Base-by-base conservation (phyloP, 495 filamentous ascomycete species). In the Usnea hakonensis region DNA sequence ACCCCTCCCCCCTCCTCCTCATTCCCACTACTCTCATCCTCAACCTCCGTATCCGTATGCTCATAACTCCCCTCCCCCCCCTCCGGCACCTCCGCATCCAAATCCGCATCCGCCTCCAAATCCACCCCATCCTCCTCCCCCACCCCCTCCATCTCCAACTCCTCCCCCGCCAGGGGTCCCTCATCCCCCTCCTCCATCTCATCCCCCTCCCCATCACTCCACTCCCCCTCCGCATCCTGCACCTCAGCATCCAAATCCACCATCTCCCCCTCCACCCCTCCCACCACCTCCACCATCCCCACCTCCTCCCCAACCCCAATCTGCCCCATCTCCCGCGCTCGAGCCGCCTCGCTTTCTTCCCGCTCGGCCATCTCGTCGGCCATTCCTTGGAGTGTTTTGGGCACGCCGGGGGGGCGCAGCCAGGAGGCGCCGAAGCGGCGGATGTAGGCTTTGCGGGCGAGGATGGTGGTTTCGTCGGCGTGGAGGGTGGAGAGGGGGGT, bases 301-400 rank as follows among this genome's bases (percentile, higher is more conserved):
- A 83, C 82, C 11, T 86, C n/a, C n/a, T n/a, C n/a, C n/a, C n/a
- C n/a, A n/a, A n/a, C n/a, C n/a, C n/a, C n/a, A n/a, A n/a, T n/a
- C n/a, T n/a, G n/a, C n/a, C n/a, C 78, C 73, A 83, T 79, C 68
- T 90, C 88, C n/a, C 87, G 80, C 19, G 81, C 76, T 60, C 88
- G 71, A 0, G 84, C 86, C 57, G 86, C 85, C 54, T 87, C 79
- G n/a, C 89, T 85, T 71, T 95, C 90, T 67, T 89, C 86, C 43
- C 85, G 79, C 76, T 95, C 90, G 23, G 87, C 83, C 32, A 85
- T 79, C 78, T 93, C 90, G 69, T 91, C 90, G 61, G 83, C 84
- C 71, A 89, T 78, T 59, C 88, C 87, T 64, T 88, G 82, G 66
- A 90, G 79, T 13, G 90, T 91, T 76, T 91, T 93, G 26, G 79